Base-by-base conservation (phyloP, 345 rosid genomes). In the Citrus mangshanensis region DNA sequence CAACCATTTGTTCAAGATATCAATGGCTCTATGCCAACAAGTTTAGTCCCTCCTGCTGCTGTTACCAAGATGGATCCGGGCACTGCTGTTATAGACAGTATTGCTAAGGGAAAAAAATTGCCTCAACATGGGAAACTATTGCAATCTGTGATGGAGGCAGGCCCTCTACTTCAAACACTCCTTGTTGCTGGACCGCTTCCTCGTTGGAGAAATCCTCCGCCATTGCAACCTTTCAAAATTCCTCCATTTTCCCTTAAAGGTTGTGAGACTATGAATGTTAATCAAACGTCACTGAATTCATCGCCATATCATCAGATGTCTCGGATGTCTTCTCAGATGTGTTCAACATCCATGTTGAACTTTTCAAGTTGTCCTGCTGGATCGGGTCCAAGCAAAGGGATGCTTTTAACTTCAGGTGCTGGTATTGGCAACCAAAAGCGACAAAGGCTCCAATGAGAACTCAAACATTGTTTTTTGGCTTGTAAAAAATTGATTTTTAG, bases 181-280 rank as follows among this genome's bases (percentile, higher is more conserved):
- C 88, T 93, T 3, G 90, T 94, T n/a, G 90, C 99, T 0, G 99
- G 98, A 28, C 98, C 93, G 0, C 92, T 97, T 63, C 99, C 99
- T 16, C 82, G 79, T 81, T 97, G 99, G 98, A 85, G 97, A 73
- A 94, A 97, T 58, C 99, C 98, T n/a, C 99, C 99, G 25, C 93
- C 97, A 42, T 27, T 87, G 72, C 90, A 90, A 22, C 55, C 88
- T 1, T 84, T 93, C 77, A 90, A 86, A 80, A 86, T 89, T 67
- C 97, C 93, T 1, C 85, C 87, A 3, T 84, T 90, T 80, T 83
- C 91, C 3, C 84, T 86, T 62, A 82, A 84, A 35, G 82, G 77
- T 5, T 73, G 68, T 72, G 84, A 80, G 54, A 87, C 62, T 27
- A n/a, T 19, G 58, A 54, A 54, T 18, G 60, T 49, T 34, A 54